Evolutionary conservation across 1,139 yeast species (phyloP).

Genomic region (Saccharomyces hybrid): DNA sequence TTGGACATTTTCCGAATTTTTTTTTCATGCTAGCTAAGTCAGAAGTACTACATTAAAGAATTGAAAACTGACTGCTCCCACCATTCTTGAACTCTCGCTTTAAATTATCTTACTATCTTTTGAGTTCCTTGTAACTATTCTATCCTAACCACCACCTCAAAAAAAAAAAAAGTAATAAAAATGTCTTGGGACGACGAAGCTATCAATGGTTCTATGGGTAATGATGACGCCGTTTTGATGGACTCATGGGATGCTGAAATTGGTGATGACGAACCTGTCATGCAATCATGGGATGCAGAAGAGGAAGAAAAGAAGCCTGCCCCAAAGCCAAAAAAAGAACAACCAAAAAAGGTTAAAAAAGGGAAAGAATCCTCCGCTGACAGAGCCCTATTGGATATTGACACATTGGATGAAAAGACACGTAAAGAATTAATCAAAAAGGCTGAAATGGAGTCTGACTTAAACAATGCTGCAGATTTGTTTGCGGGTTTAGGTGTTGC

Average conservation of each 20-base stretch:
- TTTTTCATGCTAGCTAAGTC: background rate
- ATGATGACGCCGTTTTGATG: conserved; percentile 41
- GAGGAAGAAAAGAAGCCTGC: conserved; percentile 37
- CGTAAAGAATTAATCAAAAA: conserved; percentile 64
- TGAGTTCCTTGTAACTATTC: background rate
- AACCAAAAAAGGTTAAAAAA: conserved; percentile 24
- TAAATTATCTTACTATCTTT: background rate
- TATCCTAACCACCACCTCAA: background rate
- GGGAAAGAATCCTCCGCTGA: conserved; percentile 27
- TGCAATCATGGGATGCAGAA: conserved; percentile 84
- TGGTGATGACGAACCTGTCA: conserved; percentile 52
- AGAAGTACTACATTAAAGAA: background rate
- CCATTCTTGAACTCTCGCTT: background rate
- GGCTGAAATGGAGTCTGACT: conserved; percentile 77
- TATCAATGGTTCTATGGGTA: conserved; percentile 56
- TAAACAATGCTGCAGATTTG: conserved; percentile 86
- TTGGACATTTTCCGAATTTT: background rate
- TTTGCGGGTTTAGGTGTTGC: conserved; percentile 79
- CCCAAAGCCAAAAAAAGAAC: conserved; percentile 35
- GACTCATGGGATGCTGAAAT: conserved; percentile 79
- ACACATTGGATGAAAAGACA: conserved; percentile 55
- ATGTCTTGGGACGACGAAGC: conserved; percentile 74
- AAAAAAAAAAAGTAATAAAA: background rate
- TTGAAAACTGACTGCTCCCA: background rate
- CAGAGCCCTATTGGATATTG: conserved; percentile 43